A percentile compares a stretch with the other conserved stretches of the same genome.
phyloP scores from a whole-genome alignment of 768 basidiomycete species.

The Leucosporidium creatinivorum region DNA sequence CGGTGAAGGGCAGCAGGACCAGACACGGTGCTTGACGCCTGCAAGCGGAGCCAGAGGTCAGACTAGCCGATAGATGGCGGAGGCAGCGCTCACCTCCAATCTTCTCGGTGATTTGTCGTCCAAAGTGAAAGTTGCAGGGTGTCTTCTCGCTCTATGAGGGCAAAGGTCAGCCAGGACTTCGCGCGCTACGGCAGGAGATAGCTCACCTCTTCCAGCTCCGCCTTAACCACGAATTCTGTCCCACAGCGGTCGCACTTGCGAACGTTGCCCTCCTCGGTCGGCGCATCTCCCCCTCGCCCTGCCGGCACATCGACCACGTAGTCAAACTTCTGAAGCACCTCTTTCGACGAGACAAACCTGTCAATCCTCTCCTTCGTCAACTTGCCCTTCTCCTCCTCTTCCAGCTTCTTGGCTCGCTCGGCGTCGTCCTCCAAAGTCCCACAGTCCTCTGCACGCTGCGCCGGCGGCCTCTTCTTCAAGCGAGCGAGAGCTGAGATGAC shows the following conservation, averaged over 20 bases:
- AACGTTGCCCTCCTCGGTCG: conserved; percentile 54
- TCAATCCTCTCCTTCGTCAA: conserved; percentile 32
- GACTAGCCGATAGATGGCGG: too few relatives aligned
- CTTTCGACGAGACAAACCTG: conserved; percentile 5
- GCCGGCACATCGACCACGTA: conserved; percentile 57
- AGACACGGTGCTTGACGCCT: conserved; percentile 53
- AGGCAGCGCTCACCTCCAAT: conserved; percentile 57
- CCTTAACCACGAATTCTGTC: conserved; percentile 61
- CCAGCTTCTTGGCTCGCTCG: conserved; percentile 22
- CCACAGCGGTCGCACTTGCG: conserved; percentile 72
- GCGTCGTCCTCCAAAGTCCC: conserved; percentile 42
- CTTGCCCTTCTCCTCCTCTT: conserved; percentile 37
- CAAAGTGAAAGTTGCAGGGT: conserved; percentile 79
- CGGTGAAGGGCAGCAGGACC: conserved; percentile 68
- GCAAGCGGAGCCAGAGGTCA: background rate
- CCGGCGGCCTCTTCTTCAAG: conserved; percentile 52
- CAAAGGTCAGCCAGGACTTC: background rate
- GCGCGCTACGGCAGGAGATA: background rate
- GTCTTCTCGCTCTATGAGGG: conserved; percentile 46
- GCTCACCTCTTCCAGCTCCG: conserved; percentile 39
- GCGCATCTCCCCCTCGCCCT: conserved; percentile 57
- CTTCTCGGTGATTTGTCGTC: conserved; percentile 55
- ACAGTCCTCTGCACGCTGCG: conserved; percentile 45
- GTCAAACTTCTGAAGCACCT: conserved; percentile 16
- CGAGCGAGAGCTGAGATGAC: conserved; percentile 51